These are phyloP conservation scores for Zelopaecilomyces penicillatus DNA, from an alignment of 2,329 filamentous ascomycete genomes.

Conservation along the genomic window DNA sequence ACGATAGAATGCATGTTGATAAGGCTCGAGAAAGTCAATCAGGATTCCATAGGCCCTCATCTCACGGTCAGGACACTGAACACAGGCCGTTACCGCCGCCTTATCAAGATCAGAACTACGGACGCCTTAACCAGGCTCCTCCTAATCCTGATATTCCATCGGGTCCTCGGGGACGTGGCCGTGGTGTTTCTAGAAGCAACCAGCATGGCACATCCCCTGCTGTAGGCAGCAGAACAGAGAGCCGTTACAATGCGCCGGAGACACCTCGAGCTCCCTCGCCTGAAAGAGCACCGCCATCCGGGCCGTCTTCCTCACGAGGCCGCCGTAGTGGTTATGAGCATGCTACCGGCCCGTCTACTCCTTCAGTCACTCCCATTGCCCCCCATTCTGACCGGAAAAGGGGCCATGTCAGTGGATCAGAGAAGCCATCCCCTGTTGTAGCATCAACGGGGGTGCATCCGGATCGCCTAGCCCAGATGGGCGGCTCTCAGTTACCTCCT, in stretches of 20 bases:
- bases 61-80: conserved; percentile 37
- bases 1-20: conserved; percentile 21
- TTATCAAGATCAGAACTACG: conserved; percentile 54
- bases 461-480: conserved; percentile 42
- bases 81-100: conserved; percentile 33
- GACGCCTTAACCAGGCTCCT: conserved; percentile 48
- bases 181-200: conserved; percentile 30
- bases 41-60: conserved; percentile 27
- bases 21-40: conserved; percentile 31
- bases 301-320: conserved; percentile 41
- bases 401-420: conserved; percentile 24
- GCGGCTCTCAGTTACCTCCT: conserved; percentile 13
- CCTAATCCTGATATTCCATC: conserved; percentile 41
- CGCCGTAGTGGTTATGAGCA: conserved; percentile 37
- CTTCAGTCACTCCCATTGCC: conserved; percentile 17
- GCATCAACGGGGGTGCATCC: conserved; percentile 35
- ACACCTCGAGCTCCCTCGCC: conserved; percentile 35
- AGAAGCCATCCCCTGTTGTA: conserved; percentile 14
- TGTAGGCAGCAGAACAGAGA: conserved; percentile 33
- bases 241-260: conserved; percentile 33
- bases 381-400: conserved; percentile 35
- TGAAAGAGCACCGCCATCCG: conserved; percentile 45
- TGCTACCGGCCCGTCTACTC: conserved; percentile 21
- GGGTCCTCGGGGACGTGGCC: conserved; percentile 47
- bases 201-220: conserved; percentile 26